Evolutionary conservation across 257 asterid species (phyloP), one percentile per base, ranked within the genome.

Genomic region (Verbena officinalis): DNA sequence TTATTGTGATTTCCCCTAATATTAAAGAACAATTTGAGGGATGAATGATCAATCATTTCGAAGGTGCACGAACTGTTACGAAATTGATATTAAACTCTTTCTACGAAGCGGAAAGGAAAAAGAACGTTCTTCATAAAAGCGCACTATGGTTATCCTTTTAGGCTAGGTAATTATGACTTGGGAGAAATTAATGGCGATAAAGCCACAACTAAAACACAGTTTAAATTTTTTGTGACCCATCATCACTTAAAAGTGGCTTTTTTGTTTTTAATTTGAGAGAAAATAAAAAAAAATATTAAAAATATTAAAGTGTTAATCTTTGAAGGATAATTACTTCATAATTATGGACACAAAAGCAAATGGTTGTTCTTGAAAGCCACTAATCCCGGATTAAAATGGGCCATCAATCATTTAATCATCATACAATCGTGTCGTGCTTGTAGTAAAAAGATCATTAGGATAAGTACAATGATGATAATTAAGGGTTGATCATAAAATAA

Each of bases 331-430:
- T 74, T 72, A 72, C 64, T 67, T 69, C 69, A 73, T 73, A 45
- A 76, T 74, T 69, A 69, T 52, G 72, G 69, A 75, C 55, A 60
- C 55, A 74, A 67, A 30, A 64, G 42, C 21, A 22, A 58, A 30
- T 52, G 64, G 36, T 36, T 60, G 70, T 66, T 50, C 54, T 64
- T 77, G 73, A 84, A 84, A 80, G 79, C 87, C 86, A 72, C 60
- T 73, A 59, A 80, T 75, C 70, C 84, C 72, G 83, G 91, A 71
- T 73, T 67, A 33, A 22, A 40, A 44, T 44, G 77, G 62, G 50
- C 54, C 58, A 40, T 53, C 69, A 71, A 62, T 60, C 75, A 67
- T 72, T 58, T 65, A 1, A 68, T 59, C 75, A 73, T 73, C 63
- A 24, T 22, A 17, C 33, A 51, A n/a, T n/a, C n/a, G n/a, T n/a